These are phyloP conservation scores for Nitzschia inconspicua DNA, from an alignment of 108 stramenopile species.

Conservation along the genomic window DNA sequence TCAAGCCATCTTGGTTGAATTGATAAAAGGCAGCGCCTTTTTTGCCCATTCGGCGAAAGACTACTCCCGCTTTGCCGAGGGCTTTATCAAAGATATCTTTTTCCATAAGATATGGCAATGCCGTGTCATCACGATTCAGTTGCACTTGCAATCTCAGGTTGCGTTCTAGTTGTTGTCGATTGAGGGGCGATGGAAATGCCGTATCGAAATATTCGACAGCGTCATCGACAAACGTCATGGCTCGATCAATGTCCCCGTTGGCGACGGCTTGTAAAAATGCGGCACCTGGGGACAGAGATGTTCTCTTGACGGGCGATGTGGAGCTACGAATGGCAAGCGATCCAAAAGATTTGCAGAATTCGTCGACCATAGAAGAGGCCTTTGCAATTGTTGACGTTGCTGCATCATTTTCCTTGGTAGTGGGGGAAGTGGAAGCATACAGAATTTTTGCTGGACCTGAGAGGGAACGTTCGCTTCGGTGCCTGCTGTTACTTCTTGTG, in stretches of 20 bases:
- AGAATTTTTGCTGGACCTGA: no score
- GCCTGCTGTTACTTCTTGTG: no score
- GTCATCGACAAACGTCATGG: conserved; percentile 8
- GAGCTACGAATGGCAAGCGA: no score
- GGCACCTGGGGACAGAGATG: background rate
- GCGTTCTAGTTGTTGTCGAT: conserved; percentile 7
- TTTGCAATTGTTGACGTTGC: no score
- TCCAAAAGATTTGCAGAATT: no score
- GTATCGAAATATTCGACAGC: conserved; percentile 18
- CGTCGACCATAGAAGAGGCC: no score
- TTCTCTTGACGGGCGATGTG: background rate
- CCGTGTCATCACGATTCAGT: background rate
- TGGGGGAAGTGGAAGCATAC: no score
- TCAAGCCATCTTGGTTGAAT: conserved; percentile 12
- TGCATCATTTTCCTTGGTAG: no score
- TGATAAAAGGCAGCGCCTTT: conserved; percentile 22
- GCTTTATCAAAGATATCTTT: conserved; percentile 11
- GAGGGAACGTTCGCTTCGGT: no score
- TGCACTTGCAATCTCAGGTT: conserved; percentile 7
- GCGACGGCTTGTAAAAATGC: background rate
- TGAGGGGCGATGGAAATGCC: conserved; percentile 4
- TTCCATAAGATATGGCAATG: conserved; percentile 1
- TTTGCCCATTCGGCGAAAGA: conserved; percentile 8
- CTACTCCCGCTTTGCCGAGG: conserved; percentile 10
- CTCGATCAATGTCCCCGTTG: conserved; percentile 3